phyloP scores from a whole-genome alignment of 2,329 filamentous ascomycete species.

The Chaetothyriales sp. region DNA sequence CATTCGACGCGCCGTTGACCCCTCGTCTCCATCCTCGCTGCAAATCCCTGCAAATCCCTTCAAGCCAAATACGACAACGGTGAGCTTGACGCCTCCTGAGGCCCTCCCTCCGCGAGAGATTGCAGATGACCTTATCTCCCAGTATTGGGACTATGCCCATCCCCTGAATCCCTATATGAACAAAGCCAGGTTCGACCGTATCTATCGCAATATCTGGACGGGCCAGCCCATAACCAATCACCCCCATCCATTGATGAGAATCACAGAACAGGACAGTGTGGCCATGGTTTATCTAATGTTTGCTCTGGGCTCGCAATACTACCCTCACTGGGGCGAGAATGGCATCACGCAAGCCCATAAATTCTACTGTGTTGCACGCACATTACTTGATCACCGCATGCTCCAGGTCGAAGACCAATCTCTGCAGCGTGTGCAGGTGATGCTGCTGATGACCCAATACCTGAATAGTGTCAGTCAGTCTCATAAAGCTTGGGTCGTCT shows the following conservation, averaged over 20 bases:
- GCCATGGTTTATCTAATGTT: conserved; percentile 34
- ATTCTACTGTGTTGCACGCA: conserved; percentile 31
- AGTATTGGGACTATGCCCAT: conserved; percentile 35
- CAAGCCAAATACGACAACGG: not conserved
- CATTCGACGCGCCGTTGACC: conserved; percentile 3
- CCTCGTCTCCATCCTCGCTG: not conserved
- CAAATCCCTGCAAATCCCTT: not conserved
- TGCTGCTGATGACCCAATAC: conserved; percentile 35
- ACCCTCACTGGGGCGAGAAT: conserved; percentile 21
- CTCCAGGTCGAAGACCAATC: conserved; percentile 24
- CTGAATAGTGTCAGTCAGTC: conserved; percentile 34
- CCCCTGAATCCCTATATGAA: conserved; percentile 35
- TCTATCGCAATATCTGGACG: conserved; percentile 29
- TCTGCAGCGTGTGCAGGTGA: conserved; percentile 31
- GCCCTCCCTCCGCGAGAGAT: conserved; percentile 32
- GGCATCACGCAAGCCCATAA: conserved; percentile 22
- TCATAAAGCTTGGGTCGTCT: conserved; percentile 37
- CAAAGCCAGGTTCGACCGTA: conserved; percentile 21
- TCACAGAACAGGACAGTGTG: conserved; percentile 30
- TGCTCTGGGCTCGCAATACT: conserved; percentile 31
- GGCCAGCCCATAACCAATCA: conserved; percentile 22
- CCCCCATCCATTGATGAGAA: conserved; percentile 1
- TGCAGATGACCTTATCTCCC: conserved; percentile 30
- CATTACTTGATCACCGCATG: conserved; percentile 26
- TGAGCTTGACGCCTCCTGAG: conserved; percentile 16